Percentiles rank a stretch among this genome's conserved stretches.
Conservation (phyloP, 2,329 filamentous ascomycete species). For the Bipolaris victoriae region DNA sequence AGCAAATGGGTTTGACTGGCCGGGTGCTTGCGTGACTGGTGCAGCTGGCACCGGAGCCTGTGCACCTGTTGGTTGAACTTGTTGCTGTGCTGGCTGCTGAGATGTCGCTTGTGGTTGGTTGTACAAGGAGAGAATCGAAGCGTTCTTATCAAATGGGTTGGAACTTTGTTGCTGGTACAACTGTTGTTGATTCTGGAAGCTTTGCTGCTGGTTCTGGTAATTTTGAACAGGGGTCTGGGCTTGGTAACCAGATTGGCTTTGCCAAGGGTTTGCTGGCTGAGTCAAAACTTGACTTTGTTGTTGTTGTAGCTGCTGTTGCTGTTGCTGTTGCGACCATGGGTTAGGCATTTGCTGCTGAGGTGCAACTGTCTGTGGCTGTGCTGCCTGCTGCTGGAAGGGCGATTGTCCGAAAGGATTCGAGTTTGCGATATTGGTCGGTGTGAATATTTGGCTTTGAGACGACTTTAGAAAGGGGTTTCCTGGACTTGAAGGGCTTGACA, state of each 20-base stretch:
- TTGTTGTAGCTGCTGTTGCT: slow-evolving; percentile 14
- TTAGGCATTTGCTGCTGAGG: slow-evolving; percentile 30
- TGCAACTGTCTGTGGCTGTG: slow-evolving; percentile 24
- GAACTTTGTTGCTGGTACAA: slow-evolving; percentile 32
- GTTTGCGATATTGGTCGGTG: slow-evolving; percentile 33
- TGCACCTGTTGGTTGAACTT: slow-evolving; percentile 32
- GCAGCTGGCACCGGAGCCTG: slow-evolving; percentile 26
- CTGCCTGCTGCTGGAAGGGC: slow-evolving; percentile 26
- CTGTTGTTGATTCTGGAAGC: slow-evolving; percentile 29
- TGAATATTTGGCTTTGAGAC: slow-evolving; percentile 52
- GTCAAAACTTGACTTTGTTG: slow-evolving; percentile 15
- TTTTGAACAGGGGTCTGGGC: slow-evolving; percentile 23
- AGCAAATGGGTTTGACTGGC: slow-evolving; percentile 65
- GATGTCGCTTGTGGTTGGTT: slow-evolving; percentile 64
- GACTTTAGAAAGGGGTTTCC: slow-evolving; percentile 55
- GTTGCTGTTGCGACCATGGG: slow-evolving; percentile 32
- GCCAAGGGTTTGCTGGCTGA: slow-evolving; percentile 33
- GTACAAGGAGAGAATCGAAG: slow-evolving; percentile 76
- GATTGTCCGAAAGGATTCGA: slow-evolving; percentile 51
- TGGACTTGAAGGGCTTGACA: slow-evolving; percentile 47
- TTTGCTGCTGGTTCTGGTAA: slow-evolving; percentile 23
- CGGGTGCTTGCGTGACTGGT: slow-evolving; percentile 34
- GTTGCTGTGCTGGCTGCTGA: slow-evolving; percentile 48
- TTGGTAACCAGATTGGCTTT: slow-evolving; percentile 30
- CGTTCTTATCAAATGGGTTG: slow-evolving; percentile 66